These are phyloP conservation scores for Heterobasidion irregulare DNA, from an alignment of 1,284 basidiomycete species.

Conservation along the genomic window DNA sequence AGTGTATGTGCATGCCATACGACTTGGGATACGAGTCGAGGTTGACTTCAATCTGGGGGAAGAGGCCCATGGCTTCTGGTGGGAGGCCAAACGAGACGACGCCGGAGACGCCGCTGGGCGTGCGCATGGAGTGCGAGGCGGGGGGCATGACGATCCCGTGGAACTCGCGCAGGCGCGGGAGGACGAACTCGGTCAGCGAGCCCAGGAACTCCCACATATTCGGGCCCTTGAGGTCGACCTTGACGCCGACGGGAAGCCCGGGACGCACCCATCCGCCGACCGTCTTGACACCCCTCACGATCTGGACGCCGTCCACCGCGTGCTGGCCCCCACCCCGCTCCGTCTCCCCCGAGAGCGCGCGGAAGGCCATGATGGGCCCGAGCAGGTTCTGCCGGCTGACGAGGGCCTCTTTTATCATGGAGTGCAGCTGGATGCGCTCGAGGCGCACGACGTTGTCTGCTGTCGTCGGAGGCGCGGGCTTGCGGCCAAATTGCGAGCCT, in stretches of 20 bases:
- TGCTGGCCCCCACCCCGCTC: conserved; percentile 60
- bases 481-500: conserved; percentile 58
- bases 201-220: conserved; percentile 94
- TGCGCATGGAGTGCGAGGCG: conserved; percentile 48
- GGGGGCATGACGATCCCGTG: conserved; percentile 72
- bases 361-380: conserved; percentile 79
- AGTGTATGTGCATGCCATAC: conserved; percentile 88
- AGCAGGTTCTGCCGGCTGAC: conserved; percentile 74
- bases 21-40: conserved; percentile 77
- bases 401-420: conserved; percentile 77
- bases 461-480: conserved; percentile 54
- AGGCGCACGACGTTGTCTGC: conserved; percentile 67
- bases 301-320: conserved; percentile 69
- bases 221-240: conserved; percentile 84
- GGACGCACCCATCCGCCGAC: conserved; percentile 85
- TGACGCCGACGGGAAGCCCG: conserved; percentile 79
- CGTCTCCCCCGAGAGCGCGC: conserved; percentile 83
- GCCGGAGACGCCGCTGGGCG: conserved; percentile 74
- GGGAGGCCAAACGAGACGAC: conserved; percentile 87
- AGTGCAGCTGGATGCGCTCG: conserved; percentile 81
- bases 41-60: conserved; percentile 94
- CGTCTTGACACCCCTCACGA: conserved; percentile 73
- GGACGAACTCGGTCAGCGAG: conserved; percentile 86
- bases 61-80: conserved; percentile 80
- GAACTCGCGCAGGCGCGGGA: conserved; percentile 90